phyloP scores from a whole-genome alignment of 1,284 basidiomycete species.

The Mycosarcoma maydis region DNA sequence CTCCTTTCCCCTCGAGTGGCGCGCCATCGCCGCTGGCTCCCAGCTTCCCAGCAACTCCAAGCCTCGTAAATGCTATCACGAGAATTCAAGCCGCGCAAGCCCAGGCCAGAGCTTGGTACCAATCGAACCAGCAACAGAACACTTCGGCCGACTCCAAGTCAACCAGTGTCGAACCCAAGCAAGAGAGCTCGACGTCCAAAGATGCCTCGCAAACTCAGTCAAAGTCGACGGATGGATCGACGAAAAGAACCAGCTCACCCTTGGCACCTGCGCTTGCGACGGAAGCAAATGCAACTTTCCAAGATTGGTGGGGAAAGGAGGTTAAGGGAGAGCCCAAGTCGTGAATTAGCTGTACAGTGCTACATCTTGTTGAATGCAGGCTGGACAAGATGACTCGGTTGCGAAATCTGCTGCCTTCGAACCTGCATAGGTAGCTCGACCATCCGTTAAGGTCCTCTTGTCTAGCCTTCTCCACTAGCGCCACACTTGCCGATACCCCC shows the following conservation, averaged over 20 bases:
- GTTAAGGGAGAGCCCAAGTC: constrained; percentile 23
- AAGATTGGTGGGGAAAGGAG: constrained; percentile 41
- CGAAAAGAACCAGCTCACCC: neutral
- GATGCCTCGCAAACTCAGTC: neutral
- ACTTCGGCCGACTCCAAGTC: constrained; percentile 1
- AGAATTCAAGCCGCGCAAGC: constrained; percentile 59
- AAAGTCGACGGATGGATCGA: neutral
- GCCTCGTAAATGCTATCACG: constrained; percentile 56
- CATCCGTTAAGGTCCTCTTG: neutral
- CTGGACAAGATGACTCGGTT: neutral
- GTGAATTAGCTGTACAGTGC: neutral
- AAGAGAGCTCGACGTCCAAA: neutral
- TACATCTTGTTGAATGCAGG: too few relatives aligned
- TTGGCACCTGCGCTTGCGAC: constrained; percentile 1
- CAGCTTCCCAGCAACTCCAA: constrained; percentile 52
- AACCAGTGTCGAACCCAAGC: neutral
- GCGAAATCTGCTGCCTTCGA: neutral
- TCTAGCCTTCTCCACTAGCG: too few relatives aligned
- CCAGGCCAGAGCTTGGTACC: constrained; percentile 48
- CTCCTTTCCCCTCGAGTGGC: constrained; percentile 13
- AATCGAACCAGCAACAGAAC: constrained; percentile 10
- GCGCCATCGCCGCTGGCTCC: constrained; percentile 7
- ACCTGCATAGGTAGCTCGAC: neutral
- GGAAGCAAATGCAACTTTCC: constrained; percentile 8
- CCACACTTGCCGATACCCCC: too few relatives aligned